A percentile compares a stretch with the other conserved stretches of the same genome.
Conservation (phyloP, 2,329 filamentous ascomycete species). For the Pestalotiopsis sp. region DNA sequence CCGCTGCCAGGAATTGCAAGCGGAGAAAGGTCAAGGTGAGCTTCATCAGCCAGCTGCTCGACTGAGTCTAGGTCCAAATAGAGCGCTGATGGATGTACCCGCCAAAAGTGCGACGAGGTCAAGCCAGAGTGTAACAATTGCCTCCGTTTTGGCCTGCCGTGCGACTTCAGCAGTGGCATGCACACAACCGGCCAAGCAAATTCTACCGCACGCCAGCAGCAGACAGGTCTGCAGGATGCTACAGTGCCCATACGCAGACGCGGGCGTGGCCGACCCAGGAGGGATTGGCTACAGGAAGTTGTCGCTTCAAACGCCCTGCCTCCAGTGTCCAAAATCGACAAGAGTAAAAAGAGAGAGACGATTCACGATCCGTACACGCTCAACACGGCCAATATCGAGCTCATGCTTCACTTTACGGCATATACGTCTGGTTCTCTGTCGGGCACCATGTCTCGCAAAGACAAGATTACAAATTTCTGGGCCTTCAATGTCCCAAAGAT, state of each 20-base stretch:
- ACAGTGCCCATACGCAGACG: conserved; percentile 24
- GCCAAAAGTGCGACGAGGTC: conserved; percentile 32
- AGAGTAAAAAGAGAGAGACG: background rate
- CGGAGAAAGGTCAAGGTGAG: conserved; percentile 33
- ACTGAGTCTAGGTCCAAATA: background rate
- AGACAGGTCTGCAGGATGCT: background rate
- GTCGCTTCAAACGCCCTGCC: conserved; percentile 14
- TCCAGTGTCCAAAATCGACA: background rate
- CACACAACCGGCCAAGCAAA: background rate
- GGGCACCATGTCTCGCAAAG: conserved; percentile 14
- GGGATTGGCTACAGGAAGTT: conserved; percentile 26
- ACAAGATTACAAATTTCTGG: conserved; percentile 29
- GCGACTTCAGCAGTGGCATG: conserved; percentile 24
- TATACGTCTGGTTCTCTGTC: conserved; percentile 26
- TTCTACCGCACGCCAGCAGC: background rate
- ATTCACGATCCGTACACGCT: conserved; percentile 23
- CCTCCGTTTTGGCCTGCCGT: conserved; percentile 32
- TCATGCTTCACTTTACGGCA: conserved; percentile 31
- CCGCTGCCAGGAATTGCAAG: conserved; percentile 27
- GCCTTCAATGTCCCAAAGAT: conserved; percentile 29
- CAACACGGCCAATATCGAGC: conserved; percentile 28
- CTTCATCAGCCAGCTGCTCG: background rate
- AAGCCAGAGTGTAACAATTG: conserved; percentile 34
- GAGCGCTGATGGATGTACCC: background rate
- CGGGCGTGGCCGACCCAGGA: conserved; percentile 28